Conservation (phyloP, 2,329 filamentous ascomycete genomes). For the Aaosphaeria arxii region DNA sequence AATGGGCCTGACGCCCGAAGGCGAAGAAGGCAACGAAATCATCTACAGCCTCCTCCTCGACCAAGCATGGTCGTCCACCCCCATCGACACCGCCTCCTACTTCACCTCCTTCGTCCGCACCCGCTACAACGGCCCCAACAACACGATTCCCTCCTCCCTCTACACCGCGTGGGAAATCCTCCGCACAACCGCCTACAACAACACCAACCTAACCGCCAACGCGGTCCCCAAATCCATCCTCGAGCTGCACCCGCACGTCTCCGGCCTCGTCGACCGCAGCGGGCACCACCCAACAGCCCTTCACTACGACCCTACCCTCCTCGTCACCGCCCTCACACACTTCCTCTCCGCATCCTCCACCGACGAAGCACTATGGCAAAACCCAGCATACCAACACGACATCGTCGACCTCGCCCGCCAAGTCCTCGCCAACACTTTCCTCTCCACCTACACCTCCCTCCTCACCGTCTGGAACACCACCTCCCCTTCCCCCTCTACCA, state of each 20-base stretch:
- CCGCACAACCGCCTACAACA: constrained; percentile 48
- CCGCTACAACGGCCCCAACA: constrained; percentile 35
- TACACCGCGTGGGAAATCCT: constrained; percentile 49
- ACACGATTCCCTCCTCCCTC: constrained; percentile 19
- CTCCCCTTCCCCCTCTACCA: constrained; percentile 8
- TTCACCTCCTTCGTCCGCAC: constrained; percentile 46
- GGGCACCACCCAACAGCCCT: constrained; percentile 44
- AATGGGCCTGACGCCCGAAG: constrained; percentile 50
- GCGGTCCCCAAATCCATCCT: constrained; percentile 47
- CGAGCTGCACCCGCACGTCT: constrained; percentile 44
- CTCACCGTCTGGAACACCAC: constrained; percentile 32
- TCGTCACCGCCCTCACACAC: constrained; percentile 41
- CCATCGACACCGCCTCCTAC: constrained; percentile 46
- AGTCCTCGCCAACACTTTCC: constrained; percentile 48
- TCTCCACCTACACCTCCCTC: constrained; percentile 37
- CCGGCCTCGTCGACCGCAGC: constrained; percentile 39
- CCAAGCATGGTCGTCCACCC: constrained; percentile 47
- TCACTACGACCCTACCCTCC: constrained; percentile 39
- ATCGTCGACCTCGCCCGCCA: constrained; percentile 51
- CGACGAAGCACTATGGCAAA: constrained; percentile 37
- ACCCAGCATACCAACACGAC: constrained; percentile 46
- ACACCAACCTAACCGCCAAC: constrained; percentile 43
- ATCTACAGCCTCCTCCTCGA: constrained; percentile 52
- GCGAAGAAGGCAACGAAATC: constrained; percentile 53
- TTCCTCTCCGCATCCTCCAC: constrained; percentile 36